Percentiles rank a stretch among this genome's conserved stretches.
Conservation (phyloP, 495 filamentous ascomycete species). For the Aspergillus sparsus region DNA sequence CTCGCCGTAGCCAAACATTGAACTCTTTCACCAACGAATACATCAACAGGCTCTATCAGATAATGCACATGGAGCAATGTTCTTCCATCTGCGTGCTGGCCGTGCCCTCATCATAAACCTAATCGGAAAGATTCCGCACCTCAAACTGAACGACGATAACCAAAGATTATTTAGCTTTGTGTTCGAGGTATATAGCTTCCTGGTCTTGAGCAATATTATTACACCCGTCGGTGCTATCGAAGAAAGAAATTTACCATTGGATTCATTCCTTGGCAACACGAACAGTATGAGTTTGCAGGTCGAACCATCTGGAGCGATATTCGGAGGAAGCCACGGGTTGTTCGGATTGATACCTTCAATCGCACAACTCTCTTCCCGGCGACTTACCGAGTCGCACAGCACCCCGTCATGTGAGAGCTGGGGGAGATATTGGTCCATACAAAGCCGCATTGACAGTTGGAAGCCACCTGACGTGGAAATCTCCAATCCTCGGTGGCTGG, state of each 20-base stretch:
- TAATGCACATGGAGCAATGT: conserved; percentile 7
- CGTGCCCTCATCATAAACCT: conserved; percentile 1
- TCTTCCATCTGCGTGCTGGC: conserved; percentile 7
- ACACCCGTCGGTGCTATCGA: conserved; percentile 6
- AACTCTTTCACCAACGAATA: neutral
- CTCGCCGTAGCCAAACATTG: neutral
- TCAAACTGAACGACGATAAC: neutral
- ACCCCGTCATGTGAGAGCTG: neutral
- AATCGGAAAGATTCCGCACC: neutral
- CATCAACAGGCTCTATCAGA: conserved; percentile 11
- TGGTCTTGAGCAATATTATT: conserved; percentile 14
- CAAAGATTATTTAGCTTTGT: conserved; percentile 1
- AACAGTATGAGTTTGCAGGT: neutral
- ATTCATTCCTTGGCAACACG: neutral
- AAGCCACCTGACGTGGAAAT: neutral
- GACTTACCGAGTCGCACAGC: neutral
- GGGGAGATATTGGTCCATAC: neutral
- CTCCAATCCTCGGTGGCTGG: neutral
- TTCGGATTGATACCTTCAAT: conserved; percentile 8
- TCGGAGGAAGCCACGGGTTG: conserved; percentile 8
- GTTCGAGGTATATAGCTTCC: conserved; percentile 6
- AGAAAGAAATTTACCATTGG: conserved; percentile 9
- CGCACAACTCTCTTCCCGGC: neutral
- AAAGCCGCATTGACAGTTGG: neutral
- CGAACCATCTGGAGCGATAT: conserved; percentile 4